Evolutionary conservation across 345 rosid genomes (phyloP).

Genomic region (Lepidium sativum): DNA sequence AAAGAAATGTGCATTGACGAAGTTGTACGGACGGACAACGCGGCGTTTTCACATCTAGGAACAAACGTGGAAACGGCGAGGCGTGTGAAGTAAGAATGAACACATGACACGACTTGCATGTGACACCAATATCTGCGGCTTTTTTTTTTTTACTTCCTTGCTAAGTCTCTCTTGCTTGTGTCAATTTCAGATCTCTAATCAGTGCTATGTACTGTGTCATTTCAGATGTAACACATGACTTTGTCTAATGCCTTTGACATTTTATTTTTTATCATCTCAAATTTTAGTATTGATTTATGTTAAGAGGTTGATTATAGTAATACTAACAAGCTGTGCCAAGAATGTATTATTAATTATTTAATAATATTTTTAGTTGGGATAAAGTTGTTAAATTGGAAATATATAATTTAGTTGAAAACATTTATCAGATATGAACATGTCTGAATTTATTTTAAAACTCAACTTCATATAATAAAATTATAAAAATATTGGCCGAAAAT

Average conservation of each 20-base stretch:
- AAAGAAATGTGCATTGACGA: not conserved
- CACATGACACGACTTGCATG: slow-evolving; percentile 27
- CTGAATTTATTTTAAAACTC: too few species aligned
- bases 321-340: not conserved
- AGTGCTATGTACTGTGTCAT: slow-evolving; percentile 18
- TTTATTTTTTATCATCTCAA: not conserved
- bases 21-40: slow-evolving; percentile 16
- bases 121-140: slow-evolving; percentile 17
- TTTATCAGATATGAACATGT: too few species aligned
- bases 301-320: not conserved
- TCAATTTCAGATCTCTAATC: slow-evolving; percentile 20
- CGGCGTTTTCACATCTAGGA: not conserved
- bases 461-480: too few species aligned
- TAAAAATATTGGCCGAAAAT: too few species aligned
- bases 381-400: not conserved
- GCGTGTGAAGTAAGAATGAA: slow-evolving; percentile 6
- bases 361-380: not conserved
- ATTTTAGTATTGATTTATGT: not conserved
- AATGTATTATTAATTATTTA: not conserved
- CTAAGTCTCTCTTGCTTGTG: slow-evolving; percentile 12
- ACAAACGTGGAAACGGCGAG: slow-evolving; percentile 20
- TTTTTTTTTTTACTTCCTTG: slow-evolving; percentile 4
- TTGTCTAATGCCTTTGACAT: slow-evolving; percentile 8
- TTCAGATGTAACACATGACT: slow-evolving; percentile 25
- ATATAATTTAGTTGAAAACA: not conserved